These are phyloP conservation scores for Pichia phayaonensis DNA, from an alignment of 805 yeast species.

Conservation along the genomic window DNA sequence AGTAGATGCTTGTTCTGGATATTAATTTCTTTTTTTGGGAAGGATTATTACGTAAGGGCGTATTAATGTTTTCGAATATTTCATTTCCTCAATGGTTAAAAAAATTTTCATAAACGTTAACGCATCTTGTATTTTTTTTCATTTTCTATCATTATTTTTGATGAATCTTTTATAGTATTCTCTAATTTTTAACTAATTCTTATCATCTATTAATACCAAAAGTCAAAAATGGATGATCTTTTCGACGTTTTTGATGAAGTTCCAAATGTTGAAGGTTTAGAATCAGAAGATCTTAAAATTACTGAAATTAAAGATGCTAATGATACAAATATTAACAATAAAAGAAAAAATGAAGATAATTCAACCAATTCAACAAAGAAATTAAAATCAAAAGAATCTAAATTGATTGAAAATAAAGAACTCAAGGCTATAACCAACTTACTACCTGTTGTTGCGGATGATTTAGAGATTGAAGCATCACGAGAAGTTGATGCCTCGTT, in stretches of 20 bases:
- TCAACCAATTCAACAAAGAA: constrained; percentile 15
- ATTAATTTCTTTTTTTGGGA: no score
- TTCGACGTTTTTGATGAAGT: constrained; percentile 58
- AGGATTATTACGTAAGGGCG: not conserved
- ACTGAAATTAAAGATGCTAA: not conserved
- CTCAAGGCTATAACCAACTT: constrained; percentile 27
- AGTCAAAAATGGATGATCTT: constrained; percentile 38
- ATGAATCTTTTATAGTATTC: not conserved
- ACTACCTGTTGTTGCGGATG: constrained; percentile 75
- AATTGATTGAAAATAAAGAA: constrained; percentile 26
- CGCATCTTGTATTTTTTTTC: not conserved
- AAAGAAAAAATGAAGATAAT: constrained; percentile 9
- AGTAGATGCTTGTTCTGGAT: no score
- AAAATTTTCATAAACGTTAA: not conserved
- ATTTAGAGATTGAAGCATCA: constrained; percentile 82
- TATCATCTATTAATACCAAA: not conserved
- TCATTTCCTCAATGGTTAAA: not conserved
- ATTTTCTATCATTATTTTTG: not conserved
- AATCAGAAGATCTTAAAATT: constrained; percentile 11
- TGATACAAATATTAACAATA: not conserved
- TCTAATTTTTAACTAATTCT: not conserved
- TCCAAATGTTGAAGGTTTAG: constrained; percentile 27
- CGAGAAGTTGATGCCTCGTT: constrained; percentile 80
- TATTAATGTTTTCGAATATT: no score
- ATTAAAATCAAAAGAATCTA: constrained; percentile 28